Base-by-base conservation (phyloP, 2,329 filamentous ascomycete genomes). In the Graphiopsis chlorocephala region DNA sequence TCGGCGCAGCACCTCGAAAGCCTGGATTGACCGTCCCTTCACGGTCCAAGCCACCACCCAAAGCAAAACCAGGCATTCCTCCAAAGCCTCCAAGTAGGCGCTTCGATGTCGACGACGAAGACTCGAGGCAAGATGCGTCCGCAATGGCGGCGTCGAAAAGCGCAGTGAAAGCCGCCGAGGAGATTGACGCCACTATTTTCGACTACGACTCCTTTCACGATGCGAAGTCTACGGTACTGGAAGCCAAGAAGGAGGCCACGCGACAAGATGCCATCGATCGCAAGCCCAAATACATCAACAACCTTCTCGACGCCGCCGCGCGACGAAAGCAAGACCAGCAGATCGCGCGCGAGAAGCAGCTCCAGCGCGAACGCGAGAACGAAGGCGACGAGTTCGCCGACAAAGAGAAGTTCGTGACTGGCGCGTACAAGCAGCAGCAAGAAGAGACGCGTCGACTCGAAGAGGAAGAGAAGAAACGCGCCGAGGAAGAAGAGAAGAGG, bases 151-250 rank as follows among this genome's bases (percentile, higher is more conserved):
- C 86, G 31, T 86, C 89, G 28, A 85, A 86, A 61, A 87, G 85
- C 70, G 83, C 90, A 70, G 85, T 86, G 42, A 82, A 88, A 68
- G 85, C 86, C 17, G 90, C 90, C 2, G 82, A 87, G 67, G 83
- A 86, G 65, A 74, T 90, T 10, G 91, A 95, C 72, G 81, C 90
- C 1, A 88, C 86, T 57, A 88, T 95, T 70, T 95, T 93, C 81
- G 91, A 95, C 78, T 96, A 95, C 79, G 92, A 96, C 75, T 85
- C 85, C 1, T 90, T 92, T 25, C 93, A 92, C 78, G 91, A 94
- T 71, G 90, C 89, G 0, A 82, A 94, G 47, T 89, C 91, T 69
- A 79, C 80, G 1, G 74, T 78, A 15, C 73, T 74, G 3, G 85
- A 86, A 17, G 83, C 87, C 65, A 84, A 86, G 69, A 84, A 84